Evolutionary conservation across 2,329 filamentous ascomycete species (phyloP).

Genomic region (Sclerotinia nivalis): DNA sequence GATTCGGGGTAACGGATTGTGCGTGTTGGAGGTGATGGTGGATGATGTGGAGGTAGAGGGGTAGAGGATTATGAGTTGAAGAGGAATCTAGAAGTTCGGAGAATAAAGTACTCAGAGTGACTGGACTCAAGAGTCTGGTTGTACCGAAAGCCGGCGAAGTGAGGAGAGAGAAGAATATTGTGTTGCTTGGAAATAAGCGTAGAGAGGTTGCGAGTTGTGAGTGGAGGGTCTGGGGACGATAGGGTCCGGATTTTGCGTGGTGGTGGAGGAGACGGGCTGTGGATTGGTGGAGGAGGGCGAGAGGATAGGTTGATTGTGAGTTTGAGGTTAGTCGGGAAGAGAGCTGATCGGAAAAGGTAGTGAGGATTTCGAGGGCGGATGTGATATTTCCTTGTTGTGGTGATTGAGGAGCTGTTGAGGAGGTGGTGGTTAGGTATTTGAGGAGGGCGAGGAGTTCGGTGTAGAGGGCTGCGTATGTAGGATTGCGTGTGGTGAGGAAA

Average conservation of each 20-base stretch:
- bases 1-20: slow-evolving; percentile 34
- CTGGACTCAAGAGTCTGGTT: slow-evolving; percentile 7
- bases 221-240: slow-evolving; percentile 67
- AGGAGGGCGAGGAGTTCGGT: slow-evolving; percentile 66
- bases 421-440: slow-evolving; percentile 56
- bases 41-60: slow-evolving; percentile 52
- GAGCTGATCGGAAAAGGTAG: slow-evolving; percentile 48
- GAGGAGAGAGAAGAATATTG: slow-evolving; percentile 70
- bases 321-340: slow-evolving; percentile 41
- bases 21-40: slow-evolving; percentile 6
- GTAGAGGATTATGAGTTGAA: slow-evolving; percentile 44
- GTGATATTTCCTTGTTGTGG: slow-evolving; percentile 56
- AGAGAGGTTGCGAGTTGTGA: slow-evolving; percentile 62
- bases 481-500: slow-evolving; percentile 52
- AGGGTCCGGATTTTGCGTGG: slow-evolving; percentile 58
- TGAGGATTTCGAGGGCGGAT: slow-evolving; percentile 49
- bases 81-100: not conserved
- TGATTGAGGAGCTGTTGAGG: slow-evolving; percentile 48
- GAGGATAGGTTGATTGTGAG: slow-evolving; percentile 40
- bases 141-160: slow-evolving; percentile 41
- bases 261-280: slow-evolving; percentile 68
- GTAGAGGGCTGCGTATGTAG: slow-evolving; percentile 53
- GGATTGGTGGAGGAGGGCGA: slow-evolving; percentile 70
- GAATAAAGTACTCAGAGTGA: slow-evolving; percentile 1
- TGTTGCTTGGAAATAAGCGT: slow-evolving; percentile 70